Evolutionary conservation across 2,329 filamentous ascomycete genomes (phyloP), one percentile per base, ranked within the genome.

Genomic region (Cytospora piceae): DNA sequence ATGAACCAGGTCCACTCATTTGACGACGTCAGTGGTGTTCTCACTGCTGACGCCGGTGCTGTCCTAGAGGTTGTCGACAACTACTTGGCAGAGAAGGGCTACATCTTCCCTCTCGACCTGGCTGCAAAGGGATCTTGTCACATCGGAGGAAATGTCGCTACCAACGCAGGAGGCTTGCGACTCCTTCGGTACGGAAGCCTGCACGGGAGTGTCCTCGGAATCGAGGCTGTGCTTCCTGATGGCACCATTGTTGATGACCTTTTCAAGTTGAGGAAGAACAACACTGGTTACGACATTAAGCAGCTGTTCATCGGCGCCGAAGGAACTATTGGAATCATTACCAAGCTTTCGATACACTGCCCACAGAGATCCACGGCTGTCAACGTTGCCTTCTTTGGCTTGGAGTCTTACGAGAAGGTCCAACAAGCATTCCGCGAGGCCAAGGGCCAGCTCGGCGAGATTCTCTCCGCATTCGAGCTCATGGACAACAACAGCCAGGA

Each of bases 41-140:
- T 99, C 34, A 93, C 97, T 55, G 92, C 88, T 6, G 95, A 98
- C 76, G 93, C 93, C 14, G 96, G 95, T 70, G 91, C 92, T 68
- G 93, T 99, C 67, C 85, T 99, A 17, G 95, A 99, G 79, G 85
- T 89, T 4, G 93, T 91, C 6, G 95, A 99, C 78, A 88, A 90
- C 71, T 95, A 90, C 75, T 84, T 99, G 54, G 92, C 91, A 6
- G 87, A 96, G 77, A 88, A 86, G 71, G 88, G 89, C 58, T 90
- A 97, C 79, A 90, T 99, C 73, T 99, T 98, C 81, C 95, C 95
- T 24, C 84, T 99, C 55, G 96, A 99, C 75, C 86, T 99, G n/a
- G 96, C 94, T 62, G 95, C 95, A 17, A 99, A 99, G 81, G 95
- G 95, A 2, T 97, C 93, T 8, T 98, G 95, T 78, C 94, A 98